phyloP scores from a whole-genome alignment of 805 yeast species.

The Lipomyces kockii region DNA sequence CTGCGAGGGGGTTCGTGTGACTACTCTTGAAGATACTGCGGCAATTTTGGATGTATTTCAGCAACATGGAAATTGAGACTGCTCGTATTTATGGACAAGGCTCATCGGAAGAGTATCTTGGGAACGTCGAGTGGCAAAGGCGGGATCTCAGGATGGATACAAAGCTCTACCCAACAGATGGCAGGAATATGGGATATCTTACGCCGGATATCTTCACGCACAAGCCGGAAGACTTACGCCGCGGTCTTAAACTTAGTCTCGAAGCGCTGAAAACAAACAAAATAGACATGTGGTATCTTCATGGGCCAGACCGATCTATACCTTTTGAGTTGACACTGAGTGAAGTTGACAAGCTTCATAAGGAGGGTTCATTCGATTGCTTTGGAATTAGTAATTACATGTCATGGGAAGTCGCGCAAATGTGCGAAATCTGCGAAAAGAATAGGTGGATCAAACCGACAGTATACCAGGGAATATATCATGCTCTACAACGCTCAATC shows the following conservation, averaged over 20 bases:
- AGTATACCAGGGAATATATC: constrained; percentile 16
- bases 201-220: background rate
- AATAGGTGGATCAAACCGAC: constrained; percentile 14
- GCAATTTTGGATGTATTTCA: background rate
- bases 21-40: background rate
- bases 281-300: constrained; percentile 32
- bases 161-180: constrained; percentile 35
- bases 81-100: constrained; percentile 38
- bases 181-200: too few relatives aligned
- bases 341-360: constrained; percentile 37
- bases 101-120: constrained; percentile 31
- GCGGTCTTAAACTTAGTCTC: constrained; percentile 30
- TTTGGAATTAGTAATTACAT: constrained; percentile 41
- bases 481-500: constrained; percentile 8
- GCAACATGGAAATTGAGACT: constrained; percentile 37
- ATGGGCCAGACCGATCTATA: constrained; percentile 37
- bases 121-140: constrained; percentile 19
- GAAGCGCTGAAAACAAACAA: constrained; percentile 28
- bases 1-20: background rate
- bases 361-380: constrained; percentile 37
- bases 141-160: constrained; percentile 32
- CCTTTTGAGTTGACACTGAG: constrained; percentile 40
- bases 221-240: background rate
- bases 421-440: constrained; percentile 14
- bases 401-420: constrained; percentile 36